These are phyloP conservation scores for Aegle marmelos DNA, from an alignment of 345 rosid genomes.

Conservation along the genomic window DNA sequence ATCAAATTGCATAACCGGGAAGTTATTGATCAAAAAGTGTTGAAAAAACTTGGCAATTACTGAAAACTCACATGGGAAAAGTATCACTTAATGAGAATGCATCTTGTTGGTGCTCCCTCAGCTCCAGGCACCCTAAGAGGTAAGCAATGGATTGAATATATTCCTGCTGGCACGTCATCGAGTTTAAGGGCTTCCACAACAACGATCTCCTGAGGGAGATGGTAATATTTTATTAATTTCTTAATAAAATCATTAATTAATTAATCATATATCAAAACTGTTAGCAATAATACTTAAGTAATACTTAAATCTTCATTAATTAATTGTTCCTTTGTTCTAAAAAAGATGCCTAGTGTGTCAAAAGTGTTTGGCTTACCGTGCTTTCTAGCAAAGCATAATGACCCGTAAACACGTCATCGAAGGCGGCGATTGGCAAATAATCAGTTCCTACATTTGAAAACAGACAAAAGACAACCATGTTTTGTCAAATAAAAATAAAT, in stretches of 20 bases:
- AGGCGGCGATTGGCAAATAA: constrained; percentile 40
- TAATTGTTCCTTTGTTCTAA: too few species aligned
- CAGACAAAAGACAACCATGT: not conserved
- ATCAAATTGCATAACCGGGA: too few species aligned
- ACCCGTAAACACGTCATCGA: not conserved
- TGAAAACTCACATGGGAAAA: not conserved
- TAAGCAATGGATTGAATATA: constrained; percentile 37
- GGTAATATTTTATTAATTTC: too few species aligned
- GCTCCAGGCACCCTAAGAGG: constrained; percentile 39
- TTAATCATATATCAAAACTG: too few species aligned
- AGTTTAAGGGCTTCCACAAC: constrained; percentile 41
- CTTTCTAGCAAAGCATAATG: constrained; percentile 29
- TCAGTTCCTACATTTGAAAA: constrained; percentile 34
- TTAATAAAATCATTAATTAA: too few species aligned
- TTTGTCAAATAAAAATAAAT: not conserved
- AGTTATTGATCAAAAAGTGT: too few species aligned
- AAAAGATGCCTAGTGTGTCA: too few species aligned
- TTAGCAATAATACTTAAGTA: too few species aligned
- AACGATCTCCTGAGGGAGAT: constrained; percentile 29
- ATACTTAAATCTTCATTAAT: too few species aligned
- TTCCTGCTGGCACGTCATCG: constrained; percentile 29
- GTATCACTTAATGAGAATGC: constrained; percentile 41
- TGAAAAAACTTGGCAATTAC: too few species aligned
- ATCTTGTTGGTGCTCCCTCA: constrained; percentile 42
- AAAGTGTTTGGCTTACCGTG: constrained; percentile 23